Conservation (phyloP, 176 grass and related monocot species). For the Oryza brachyantha region DNA sequence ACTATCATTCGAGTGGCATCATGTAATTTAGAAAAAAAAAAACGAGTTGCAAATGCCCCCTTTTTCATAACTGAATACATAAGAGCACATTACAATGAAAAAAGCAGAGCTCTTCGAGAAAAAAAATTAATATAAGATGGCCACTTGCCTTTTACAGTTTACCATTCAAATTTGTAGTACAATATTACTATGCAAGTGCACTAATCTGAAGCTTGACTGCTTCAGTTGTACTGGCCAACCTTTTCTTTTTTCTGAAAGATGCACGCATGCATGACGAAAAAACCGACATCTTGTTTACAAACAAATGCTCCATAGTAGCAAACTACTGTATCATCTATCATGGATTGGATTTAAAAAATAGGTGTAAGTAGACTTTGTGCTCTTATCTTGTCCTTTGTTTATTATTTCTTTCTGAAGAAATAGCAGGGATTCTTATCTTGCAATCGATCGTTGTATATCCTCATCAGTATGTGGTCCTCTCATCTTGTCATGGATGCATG, state of each 20-base stretch:
- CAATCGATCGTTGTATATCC: constrained; percentile 32
- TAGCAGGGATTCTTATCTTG: constrained; percentile 28
- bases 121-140: not conserved
- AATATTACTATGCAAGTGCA: not conserved
- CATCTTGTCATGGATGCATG: constrained; percentile 28
- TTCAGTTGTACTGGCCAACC: not conserved
- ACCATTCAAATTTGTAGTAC: not conserved
- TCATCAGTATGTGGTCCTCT: constrained; percentile 35
- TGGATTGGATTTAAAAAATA: not conserved
- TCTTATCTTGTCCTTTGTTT: constrained; percentile 35
- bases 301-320: not conserved
- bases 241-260: not conserved
- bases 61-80: not conserved
- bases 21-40: too few relatives aligned
- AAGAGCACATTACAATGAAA: not conserved
- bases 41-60: too few relatives aligned
- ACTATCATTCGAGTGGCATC: too few relatives aligned
- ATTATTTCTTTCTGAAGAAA: constrained; percentile 25
- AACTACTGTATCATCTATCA: not conserved
- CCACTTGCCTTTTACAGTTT: not conserved
- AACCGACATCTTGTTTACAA: not conserved
- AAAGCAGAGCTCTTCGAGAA: not conserved
- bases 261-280: not conserved
- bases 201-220: not conserved
- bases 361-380: not conserved